phyloP scores from a whole-genome alignment of 257 asterid species.

The Echium plantagineum region DNA sequence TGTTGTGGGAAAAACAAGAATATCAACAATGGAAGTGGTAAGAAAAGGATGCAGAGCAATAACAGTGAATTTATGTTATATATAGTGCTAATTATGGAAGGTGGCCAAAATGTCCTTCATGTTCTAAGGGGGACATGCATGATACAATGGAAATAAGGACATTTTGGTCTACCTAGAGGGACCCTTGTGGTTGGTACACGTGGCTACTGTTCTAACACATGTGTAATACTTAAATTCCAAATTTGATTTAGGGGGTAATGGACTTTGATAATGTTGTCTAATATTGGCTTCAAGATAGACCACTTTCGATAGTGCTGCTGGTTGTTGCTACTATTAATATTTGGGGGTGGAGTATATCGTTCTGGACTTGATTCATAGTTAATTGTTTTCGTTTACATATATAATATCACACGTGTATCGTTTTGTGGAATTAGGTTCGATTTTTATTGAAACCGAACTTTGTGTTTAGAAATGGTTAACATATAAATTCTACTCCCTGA shows the following conservation, averaged over 20 bases:
- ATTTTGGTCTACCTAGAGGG: conserved; percentile 26
- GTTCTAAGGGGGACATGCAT: conserved; percentile 65
- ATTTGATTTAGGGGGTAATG: no score
- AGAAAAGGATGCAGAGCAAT: conserved; percentile 9
- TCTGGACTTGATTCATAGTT: conserved; percentile 19
- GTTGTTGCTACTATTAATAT: conserved; percentile 10
- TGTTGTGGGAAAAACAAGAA: no score
- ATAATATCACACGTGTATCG: no score
- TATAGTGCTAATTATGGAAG: conserved; percentile 18
- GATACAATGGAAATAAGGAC: conserved; percentile 49
- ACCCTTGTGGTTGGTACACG: conserved; percentile 7
- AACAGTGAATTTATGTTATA: conserved; percentile 18
- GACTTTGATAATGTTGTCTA: no score
- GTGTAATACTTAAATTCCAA: background rate
- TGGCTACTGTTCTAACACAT: background rate
- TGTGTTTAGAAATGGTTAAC: no score
- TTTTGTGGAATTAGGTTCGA: no score
- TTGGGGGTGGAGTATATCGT: background rate
- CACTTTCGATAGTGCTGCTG: no score
- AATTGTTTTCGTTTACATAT: conserved; percentile 32
- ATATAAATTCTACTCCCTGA: no score
- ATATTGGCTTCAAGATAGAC: no score
- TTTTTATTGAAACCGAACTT: no score
- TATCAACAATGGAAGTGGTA: background rate
- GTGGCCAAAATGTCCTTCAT: conserved; percentile 65